Percentiles rank a stretch among this genome's conserved stretches.
Evolutionary conservation across 208 protist species (phyloP).

Genomic region (Acanthamoeba royreba): DNA sequence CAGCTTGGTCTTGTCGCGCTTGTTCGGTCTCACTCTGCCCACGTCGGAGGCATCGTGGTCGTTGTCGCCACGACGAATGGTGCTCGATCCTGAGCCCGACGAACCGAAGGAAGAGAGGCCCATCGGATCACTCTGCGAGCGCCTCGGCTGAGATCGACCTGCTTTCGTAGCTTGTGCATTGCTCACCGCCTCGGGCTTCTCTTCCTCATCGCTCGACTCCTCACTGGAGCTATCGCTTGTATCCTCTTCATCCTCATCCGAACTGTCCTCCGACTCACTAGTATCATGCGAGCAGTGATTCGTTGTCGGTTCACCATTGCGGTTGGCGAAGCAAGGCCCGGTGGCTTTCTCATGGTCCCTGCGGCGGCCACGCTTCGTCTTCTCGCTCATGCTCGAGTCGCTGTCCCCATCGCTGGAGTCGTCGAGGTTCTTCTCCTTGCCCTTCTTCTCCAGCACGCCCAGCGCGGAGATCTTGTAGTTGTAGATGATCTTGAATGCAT

Average conservation of each 20-base stretch:
- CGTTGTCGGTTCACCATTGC: too few species aligned
- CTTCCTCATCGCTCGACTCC: not conserved
- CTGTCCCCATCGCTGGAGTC: not conserved
- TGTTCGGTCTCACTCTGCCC: not conserved
- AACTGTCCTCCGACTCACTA: not conserved
- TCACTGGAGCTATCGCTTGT: not conserved
- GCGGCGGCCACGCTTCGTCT: not conserved
- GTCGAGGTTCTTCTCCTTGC: not conserved
- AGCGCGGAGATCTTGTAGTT: constrained; percentile 28
- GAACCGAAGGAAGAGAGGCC: not conserved
- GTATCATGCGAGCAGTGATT: too few species aligned
- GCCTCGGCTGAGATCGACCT: not conserved
- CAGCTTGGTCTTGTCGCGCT: not conserved
- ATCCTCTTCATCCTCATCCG: not conserved
- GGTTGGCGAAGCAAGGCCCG: not conserved
- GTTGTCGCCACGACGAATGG: not conserved
- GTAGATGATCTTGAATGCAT: constrained; percentile 16
- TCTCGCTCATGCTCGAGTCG: not conserved
- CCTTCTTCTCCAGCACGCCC: constrained; percentile 34
- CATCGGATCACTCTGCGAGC: not conserved
- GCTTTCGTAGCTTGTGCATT: not conserved
- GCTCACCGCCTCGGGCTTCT: not conserved
- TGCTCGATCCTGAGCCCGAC: not conserved
- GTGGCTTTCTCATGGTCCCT: not conserved
- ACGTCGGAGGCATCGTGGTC: not conserved